Evolutionary conservation across 306 rosid species (phyloP).

Genomic region (Cicer pinnatifidum): DNA sequence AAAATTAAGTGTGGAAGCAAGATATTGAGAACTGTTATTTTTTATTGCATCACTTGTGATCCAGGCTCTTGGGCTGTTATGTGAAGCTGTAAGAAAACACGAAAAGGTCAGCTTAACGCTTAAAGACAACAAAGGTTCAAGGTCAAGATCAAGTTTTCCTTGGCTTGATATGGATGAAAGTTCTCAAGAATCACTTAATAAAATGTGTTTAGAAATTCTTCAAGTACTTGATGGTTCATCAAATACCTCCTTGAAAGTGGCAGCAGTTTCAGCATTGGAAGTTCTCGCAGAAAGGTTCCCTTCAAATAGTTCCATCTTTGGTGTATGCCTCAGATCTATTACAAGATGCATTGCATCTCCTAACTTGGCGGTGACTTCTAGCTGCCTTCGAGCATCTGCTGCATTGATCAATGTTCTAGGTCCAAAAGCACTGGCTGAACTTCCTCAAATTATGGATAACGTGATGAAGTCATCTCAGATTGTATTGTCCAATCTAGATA

Average conservation of each 20-base stretch:
- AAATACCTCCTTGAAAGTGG: constrained; percentile 70
- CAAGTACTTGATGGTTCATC: constrained; percentile 62
- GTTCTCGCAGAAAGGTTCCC: constrained; percentile 69
- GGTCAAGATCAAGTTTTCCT: constrained; percentile 46
- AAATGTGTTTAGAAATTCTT: constrained; percentile 67
- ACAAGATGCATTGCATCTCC: constrained; percentile 54
- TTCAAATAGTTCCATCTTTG: constrained; percentile 58
- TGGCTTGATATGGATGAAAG: constrained; percentile 65
- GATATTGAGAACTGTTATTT: constrained; percentile 24
- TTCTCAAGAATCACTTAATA: constrained; percentile 56
- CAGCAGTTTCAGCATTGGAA: constrained; percentile 82
- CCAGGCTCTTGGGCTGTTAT: constrained; percentile 86
- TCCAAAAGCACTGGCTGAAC: constrained; percentile 75
- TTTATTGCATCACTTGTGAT: constrained; percentile 37
- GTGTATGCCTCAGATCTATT: constrained; percentile 65
- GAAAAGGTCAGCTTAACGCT: constrained; percentile 45
- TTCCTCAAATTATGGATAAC: constrained; percentile 75
- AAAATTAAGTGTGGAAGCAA: not conserved
- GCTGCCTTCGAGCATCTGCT: constrained; percentile 78
- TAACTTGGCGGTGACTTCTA: constrained; percentile 58
- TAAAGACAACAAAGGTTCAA: constrained; percentile 51
- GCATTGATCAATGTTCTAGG: constrained; percentile 82
- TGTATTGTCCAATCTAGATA: constrained; percentile 49
- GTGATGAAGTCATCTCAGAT: constrained; percentile 61
- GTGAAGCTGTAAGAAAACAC: constrained; percentile 67